phyloP scores from a whole-genome alignment of 2,329 filamentous ascomycete genomes.

The Corynespora cassiicola region DNA sequence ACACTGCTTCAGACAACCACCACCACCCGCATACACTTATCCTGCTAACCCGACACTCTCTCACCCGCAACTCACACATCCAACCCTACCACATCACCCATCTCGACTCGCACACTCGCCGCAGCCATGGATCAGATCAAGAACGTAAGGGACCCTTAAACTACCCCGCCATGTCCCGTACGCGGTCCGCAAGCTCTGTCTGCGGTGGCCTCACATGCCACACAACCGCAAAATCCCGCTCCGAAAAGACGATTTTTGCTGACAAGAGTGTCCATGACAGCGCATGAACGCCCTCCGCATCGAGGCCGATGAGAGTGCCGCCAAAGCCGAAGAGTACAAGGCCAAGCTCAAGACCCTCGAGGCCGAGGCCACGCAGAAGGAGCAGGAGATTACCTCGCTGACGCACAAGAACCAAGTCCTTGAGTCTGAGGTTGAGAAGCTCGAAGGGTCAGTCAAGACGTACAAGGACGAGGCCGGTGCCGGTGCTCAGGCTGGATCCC shows the following conservation, averaged over 20 bases:
- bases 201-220: conserved; percentile 6
- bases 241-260: conserved; percentile 19
- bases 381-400: conserved; percentile 97
- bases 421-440: conserved; percentile 90
- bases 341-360: conserved; percentile 86
- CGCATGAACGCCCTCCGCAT: conserved; percentile 95
- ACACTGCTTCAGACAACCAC: conserved; percentile 33
- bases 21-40: conserved; percentile 13
- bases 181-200: conserved; percentile 16
- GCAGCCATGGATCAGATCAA: conserved; percentile 82
- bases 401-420: conserved; percentile 94
- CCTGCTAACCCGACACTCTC: conserved; percentile 11
- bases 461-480: conserved; percentile 86
- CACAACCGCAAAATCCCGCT: conserved; percentile 3
- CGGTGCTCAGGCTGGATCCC: conserved; percentile 80
- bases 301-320: conserved; percentile 85
- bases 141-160: conserved; percentile 70
- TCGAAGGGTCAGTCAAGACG: conserved; percentile 82
- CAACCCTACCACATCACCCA: conserved; percentile 9
- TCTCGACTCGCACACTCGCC: no score
- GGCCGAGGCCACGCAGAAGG: conserved; percentile 94
- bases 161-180: conserved; percentile 43
- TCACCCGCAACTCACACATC: conserved; percentile 7
- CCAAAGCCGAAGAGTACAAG: conserved; percentile 87
- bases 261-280: conserved; percentile 55